These are phyloP conservation scores for Yueomyces sp. DNA, from an alignment of 805 yeast genomes.

Conservation along the genomic window DNA sequence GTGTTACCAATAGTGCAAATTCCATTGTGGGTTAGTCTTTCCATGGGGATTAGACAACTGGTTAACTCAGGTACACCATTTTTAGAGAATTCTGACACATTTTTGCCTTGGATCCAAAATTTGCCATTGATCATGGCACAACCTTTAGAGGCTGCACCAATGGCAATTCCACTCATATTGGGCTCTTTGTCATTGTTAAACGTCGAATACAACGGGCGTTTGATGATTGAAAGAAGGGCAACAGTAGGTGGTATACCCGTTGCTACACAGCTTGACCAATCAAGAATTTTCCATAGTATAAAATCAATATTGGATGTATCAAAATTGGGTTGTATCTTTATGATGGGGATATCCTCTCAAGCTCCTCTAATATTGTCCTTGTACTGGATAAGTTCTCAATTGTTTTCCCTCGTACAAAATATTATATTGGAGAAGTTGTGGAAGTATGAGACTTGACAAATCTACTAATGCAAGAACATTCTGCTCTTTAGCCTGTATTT, in stretches of 20 bases:
- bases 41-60: constrained; percentile 58
- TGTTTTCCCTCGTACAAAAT: constrained; percentile 67
- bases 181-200: constrained; percentile 65
- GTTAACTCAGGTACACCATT: neutral
- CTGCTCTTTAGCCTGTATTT: too few species aligned
- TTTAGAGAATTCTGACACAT: constrained; percentile 5
- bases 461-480: too few species aligned
- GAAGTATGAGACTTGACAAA: constrained; percentile 1
- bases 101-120: neutral
- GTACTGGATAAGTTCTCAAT: constrained; percentile 86
- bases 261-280: constrained; percentile 4
- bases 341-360: constrained; percentile 76
- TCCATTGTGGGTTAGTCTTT: constrained; percentile 76
- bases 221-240: constrained; percentile 25
- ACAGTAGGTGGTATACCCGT: constrained; percentile 4
- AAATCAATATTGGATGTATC: constrained; percentile 44
- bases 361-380: constrained; percentile 72
- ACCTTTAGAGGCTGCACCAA: constrained; percentile 46
- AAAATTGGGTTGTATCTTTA: constrained; percentile 59
- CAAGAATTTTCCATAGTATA: constrained; percentile 24
- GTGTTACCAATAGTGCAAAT: constrained; percentile 69
- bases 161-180: constrained; percentile 58
- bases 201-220: constrained; percentile 67
- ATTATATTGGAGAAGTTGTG: constrained; percentile 48
- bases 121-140: constrained; percentile 35